Percentiles rank a stretch among this genome's conserved stretches.
These are phyloP conservation scores for Hymenoscyphus fraxineus DNA, from an alignment of 2,329 filamentous ascomycete species.

Conservation along the genomic window DNA sequence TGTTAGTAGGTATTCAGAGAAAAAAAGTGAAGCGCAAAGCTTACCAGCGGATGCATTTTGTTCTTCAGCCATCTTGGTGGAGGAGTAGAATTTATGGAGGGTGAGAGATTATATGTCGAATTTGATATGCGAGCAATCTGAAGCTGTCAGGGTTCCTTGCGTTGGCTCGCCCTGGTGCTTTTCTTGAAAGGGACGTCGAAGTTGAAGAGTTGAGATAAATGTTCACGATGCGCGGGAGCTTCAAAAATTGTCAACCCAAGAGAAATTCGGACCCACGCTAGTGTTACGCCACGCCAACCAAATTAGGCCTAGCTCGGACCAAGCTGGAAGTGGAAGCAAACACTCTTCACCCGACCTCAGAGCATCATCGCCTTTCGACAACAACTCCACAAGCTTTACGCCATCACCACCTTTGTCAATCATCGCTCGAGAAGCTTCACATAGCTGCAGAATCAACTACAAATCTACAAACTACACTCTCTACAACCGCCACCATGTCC, in stretches of 20 bases:
- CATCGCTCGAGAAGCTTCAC: conserved; percentile 23
- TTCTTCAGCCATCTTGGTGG: conserved; percentile 33
- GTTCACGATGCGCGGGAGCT: neutral
- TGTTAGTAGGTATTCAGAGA: conserved; percentile 2
- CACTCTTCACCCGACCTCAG: conserved; percentile 22
- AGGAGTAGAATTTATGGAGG: conserved; percentile 5
- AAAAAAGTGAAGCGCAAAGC: conserved; percentile 8
- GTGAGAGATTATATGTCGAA: neutral
- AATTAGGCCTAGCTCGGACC: conserved; percentile 8
- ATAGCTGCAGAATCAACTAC: conserved; percentile 21
- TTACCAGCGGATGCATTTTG: conserved; percentile 35
- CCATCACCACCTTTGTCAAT: conserved; percentile 29
- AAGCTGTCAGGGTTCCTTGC: conserved; percentile 54
- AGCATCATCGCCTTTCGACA: conserved; percentile 27
- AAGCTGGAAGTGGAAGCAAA: conserved; percentile 13
- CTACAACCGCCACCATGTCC: conserved; percentile 59
- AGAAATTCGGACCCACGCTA: conserved; percentile 6
- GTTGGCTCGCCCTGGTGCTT: conserved; percentile 54
- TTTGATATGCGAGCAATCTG: neutral
- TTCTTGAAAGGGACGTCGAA: conserved; percentile 13
- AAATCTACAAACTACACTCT: conserved; percentile 20
- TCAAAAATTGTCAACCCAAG: conserved; percentile 8
- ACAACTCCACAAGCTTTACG: conserved; percentile 26
- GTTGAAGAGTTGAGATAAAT: neutral
- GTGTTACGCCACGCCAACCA: conserved; percentile 3